phyloP scores from a whole-genome alignment of 2,329 filamentous ascomycete genomes.

The Teratosphaeria gauchensis region DNA sequence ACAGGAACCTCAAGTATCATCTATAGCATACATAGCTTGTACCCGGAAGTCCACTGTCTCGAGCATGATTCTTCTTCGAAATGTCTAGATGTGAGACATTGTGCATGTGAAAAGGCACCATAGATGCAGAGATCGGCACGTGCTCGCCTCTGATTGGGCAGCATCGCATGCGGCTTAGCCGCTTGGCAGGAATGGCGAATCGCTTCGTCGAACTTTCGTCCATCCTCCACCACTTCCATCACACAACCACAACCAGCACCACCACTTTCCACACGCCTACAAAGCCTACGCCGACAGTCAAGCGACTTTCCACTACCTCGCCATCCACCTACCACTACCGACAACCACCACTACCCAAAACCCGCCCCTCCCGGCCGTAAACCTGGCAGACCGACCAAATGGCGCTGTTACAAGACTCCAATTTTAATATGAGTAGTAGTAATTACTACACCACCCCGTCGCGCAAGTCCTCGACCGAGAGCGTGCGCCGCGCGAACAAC shows the following conservation, averaged over 20 bases:
- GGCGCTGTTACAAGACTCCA: constrained; percentile 59
- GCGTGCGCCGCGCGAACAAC: constrained; percentile 58
- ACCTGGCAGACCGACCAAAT: constrained; percentile 47
- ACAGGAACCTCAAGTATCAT: no score
- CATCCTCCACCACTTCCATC: not conserved
- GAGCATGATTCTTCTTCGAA: no score
- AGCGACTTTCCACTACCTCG: not conserved
- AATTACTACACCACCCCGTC: constrained; percentile 19
- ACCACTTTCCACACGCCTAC: not conserved
- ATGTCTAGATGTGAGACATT: no score
- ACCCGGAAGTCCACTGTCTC: no score
- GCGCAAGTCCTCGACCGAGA: constrained; percentile 41
- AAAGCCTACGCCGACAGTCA: not conserved
- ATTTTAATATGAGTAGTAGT: constrained; percentile 67
- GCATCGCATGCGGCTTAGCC: not conserved
- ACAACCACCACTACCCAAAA: not conserved
- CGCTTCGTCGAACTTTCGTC: not conserved
- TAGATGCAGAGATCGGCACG: not conserved
- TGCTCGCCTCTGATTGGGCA: not conserved
- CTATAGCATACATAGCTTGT: no score
- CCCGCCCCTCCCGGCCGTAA: constrained; percentile 21
- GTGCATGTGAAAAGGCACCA: no score
- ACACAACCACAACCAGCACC: not conserved
- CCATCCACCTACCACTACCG: not conserved
- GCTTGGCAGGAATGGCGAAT: not conserved